Evolutionary conservation across 768 basidiomycete species (phyloP), one percentile per base, ranked within the genome.

Genomic region (Lactarius vividus): DNA sequence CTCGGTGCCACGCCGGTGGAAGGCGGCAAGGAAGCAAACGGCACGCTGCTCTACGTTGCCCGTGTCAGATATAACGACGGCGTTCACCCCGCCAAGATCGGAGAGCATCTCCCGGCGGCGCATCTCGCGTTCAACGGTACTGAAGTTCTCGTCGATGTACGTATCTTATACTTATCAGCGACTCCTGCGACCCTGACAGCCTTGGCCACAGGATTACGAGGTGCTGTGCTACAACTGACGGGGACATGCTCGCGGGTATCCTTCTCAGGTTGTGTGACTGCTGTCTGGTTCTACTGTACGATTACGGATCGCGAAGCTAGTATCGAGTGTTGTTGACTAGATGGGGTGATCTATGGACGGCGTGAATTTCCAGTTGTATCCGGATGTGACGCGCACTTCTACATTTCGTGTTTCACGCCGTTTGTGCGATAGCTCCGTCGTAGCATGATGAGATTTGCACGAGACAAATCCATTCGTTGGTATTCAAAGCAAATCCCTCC

Each of bases 41-140:
- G 87, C n/a, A 78, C 80, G 1, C 79, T 78, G 8, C 77, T 89
- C 20, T 90, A 83, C 74, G 78, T 92, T 63, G 85, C 83, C 6
- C 81, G 84, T 70, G 89, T 86, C 3, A 77, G 79, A 13, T 73
- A 86, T 76, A 76, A 83, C 15, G 78, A 76, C 26, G 81, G 79
- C 10, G 77, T 81, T 39, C 81, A 85, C 72, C 87, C 88, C 7
- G 89, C 88, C n/a, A 91, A 90, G 74, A 80, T 80, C 35, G 82
- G 83, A 70, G 79, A 80, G 71, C 79, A 79, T 46, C 75, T 82
- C 56, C 82, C 85, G 62, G 85, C 84, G 79, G 69, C 68, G 78
- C 75, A 39, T 68, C 83, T 90, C 58, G 80, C 87, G 3, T 84
- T 82, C 62, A 81, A 76, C 57, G 74, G 78, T 26, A 77, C 72